phyloP scores from a whole-genome alignment of 345 rosid species.

The Eucalyptus cladocalyx region DNA sequence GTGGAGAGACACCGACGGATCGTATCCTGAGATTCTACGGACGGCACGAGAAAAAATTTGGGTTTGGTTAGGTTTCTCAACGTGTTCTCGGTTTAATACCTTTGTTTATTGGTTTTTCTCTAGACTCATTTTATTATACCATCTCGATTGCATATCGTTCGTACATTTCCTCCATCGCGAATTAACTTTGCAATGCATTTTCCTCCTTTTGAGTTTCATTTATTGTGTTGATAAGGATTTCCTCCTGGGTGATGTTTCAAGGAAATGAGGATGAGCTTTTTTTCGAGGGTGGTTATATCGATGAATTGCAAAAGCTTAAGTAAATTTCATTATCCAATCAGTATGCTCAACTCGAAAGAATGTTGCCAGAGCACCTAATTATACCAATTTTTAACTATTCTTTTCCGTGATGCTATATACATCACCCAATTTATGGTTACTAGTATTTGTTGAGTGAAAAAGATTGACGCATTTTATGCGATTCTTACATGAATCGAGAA shows the following conservation, averaged over 20 bases:
- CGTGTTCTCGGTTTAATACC: neutral
- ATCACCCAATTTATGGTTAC: neutral
- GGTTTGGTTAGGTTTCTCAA: neutral
- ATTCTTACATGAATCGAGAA: neutral
- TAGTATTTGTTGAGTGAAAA: neutral
- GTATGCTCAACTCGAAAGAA: neutral
- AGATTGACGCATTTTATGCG: neutral
- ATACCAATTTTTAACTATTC: neutral
- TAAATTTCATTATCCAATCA: neutral
- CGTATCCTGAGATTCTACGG: neutral
- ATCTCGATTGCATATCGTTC: neutral
- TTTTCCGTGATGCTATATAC: neutral
- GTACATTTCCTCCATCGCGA: rapidly evolving
- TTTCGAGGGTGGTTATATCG: neutral
- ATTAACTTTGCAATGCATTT: neutral
- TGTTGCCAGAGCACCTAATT: neutral
- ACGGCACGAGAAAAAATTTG: neutral
- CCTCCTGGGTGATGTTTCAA: neutral
- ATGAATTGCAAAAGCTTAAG: neutral
- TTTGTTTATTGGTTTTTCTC: neutral
- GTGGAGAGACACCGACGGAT: neutral
- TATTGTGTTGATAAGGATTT: neutral
- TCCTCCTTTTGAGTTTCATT: neutral
- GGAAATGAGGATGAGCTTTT: neutral
- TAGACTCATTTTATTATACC: neutral